Evolutionary conservation across 257 asterid genomes (phyloP), one percentile per base, ranked within the genome.

Genomic region (Penstemon barbatus): DNA sequence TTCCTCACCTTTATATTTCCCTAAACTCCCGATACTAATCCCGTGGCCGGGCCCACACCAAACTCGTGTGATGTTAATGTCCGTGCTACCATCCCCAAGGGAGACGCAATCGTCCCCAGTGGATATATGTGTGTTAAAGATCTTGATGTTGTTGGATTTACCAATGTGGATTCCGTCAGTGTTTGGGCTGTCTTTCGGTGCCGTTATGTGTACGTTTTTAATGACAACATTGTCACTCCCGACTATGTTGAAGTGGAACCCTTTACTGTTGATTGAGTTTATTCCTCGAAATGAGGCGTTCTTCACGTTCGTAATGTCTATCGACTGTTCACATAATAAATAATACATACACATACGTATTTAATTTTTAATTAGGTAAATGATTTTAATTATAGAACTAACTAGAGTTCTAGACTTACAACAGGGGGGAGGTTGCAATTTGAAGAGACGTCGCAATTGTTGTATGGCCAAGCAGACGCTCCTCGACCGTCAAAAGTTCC

Each of bases 91-190:
- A 1, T 63, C 77, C 0, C 82, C 85, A 0, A 80, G 25, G 12
- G 85, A 77, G 9, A 73, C 44, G 33, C 85, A 80, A 25, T 80
- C 85, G 18, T 80, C 85, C 0, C 85, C 85, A 0, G 85, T 80
- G 33, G 45, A 36, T 9, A 81, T 68, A 4, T 4, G 5, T 0
- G 60, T 11, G 4, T 52, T 44, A 0, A 19, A 12, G 42, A 80
- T 54, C 8, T 4, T 73, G n/a, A 80, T 9, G 3, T 4, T 6
- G 46, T 25, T 33, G 42, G 82, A 80, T 15, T 7, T 42, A 4
- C 45, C 70, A 1, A 81, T 4, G 76, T 81, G 85, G 69, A 81
- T 57, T 0, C 85, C 85, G 18, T 80, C 82, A 0, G 85, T 80
- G 85, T 80, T 80, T 10, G 80, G 74, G 70, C 85, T 81, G 7